phyloP scores from a whole-genome alignment of 2,329 filamentous ascomycete genomes.

The Akanthomyces dipterigenus region DNA sequence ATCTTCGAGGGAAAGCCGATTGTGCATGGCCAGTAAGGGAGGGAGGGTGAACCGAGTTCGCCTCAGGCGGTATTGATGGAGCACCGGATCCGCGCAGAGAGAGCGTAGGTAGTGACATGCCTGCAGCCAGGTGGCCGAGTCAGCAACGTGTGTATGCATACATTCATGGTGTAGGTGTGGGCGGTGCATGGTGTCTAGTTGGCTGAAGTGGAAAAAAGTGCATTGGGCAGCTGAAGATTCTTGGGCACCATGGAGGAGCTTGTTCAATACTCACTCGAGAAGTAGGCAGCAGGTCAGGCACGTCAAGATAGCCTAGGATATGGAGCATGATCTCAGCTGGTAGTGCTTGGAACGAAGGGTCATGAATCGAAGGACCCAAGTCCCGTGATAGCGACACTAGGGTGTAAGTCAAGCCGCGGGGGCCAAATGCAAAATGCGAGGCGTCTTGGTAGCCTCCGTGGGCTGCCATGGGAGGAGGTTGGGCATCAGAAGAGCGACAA shows the following conservation, averaged over 20 bases:
- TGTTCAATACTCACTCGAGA: constrained; percentile 43
- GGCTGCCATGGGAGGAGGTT: not conserved
- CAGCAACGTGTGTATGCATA: constrained; percentile 9
- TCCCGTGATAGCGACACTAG: constrained; percentile 3
- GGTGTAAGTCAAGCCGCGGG: constrained; percentile 8
- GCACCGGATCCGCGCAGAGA: constrained; percentile 57
- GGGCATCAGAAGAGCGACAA: constrained; percentile 12
- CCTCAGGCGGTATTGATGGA: constrained; percentile 57
- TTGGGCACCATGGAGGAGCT: not conserved
- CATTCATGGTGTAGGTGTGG: not conserved
- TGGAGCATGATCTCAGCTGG: constrained; percentile 52
- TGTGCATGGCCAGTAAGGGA: constrained; percentile 48
- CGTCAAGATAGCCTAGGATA: constrained; percentile 50
- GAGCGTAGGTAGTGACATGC: constrained; percentile 55
- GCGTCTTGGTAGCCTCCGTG: not conserved
- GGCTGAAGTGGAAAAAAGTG: not conserved
- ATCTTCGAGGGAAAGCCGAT: constrained; percentile 52
- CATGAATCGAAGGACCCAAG: not conserved
- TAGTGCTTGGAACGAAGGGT: constrained; percentile 22
- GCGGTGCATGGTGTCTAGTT: constrained; percentile 1
- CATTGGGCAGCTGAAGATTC: constrained; percentile 1
- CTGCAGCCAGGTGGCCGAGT: constrained; percentile 28
- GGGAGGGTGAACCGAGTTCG: constrained; percentile 47
- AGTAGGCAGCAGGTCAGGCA: constrained; percentile 47
- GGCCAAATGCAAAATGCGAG: not conserved